phyloP scores from a whole-genome alignment of 345 rosid species.

The Hibiscus trionum region DNA sequence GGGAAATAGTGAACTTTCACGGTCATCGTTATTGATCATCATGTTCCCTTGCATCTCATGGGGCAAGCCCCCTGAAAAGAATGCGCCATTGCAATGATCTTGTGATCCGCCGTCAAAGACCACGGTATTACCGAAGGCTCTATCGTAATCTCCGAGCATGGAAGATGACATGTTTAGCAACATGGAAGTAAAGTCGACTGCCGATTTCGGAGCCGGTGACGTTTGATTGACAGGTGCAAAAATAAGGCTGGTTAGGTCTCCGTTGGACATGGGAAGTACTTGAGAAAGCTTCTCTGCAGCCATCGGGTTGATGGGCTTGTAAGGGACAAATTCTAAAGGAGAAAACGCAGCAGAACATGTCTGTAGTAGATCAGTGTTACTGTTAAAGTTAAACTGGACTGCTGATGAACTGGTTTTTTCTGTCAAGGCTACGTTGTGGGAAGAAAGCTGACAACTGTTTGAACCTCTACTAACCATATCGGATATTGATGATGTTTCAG shows the following conservation, averaged over 20 bases:
- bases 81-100: slow-evolving; percentile 21
- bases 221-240: slow-evolving; percentile 34
- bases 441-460: slow-evolving; percentile 21
- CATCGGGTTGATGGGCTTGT: slow-evolving; percentile 22
- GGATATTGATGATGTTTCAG: slow-evolving; percentile 29
- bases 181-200: slow-evolving; percentile 37
- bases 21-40: neutral
- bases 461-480: slow-evolving; percentile 15
- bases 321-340: slow-evolving; percentile 33
- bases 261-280: slow-evolving; percentile 20
- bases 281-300: slow-evolving; percentile 12
- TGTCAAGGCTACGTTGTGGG: slow-evolving; percentile 23
- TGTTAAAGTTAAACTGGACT: slow-evolving; percentile 24
- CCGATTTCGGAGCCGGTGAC: slow-evolving; percentile 21
- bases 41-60: slow-evolving; percentile 19
- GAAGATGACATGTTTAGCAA: slow-evolving; percentile 41
- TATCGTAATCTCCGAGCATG: slow-evolving; percentile 34
- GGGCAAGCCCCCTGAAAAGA: slow-evolving; percentile 9
- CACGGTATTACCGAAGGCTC: slow-evolving; percentile 9
- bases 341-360: slow-evolving; percentile 22
- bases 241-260: slow-evolving; percentile 33
- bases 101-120: slow-evolving; percentile 19
- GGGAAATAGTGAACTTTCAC: slow-evolving; percentile 17
- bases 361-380: slow-evolving; percentile 20
- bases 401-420: slow-evolving; percentile 21